These are phyloP conservation scores for Hemileia vastatrix DNA, from an alignment of 1,284 basidiomycete genomes.

Conservation along the genomic window DNA sequence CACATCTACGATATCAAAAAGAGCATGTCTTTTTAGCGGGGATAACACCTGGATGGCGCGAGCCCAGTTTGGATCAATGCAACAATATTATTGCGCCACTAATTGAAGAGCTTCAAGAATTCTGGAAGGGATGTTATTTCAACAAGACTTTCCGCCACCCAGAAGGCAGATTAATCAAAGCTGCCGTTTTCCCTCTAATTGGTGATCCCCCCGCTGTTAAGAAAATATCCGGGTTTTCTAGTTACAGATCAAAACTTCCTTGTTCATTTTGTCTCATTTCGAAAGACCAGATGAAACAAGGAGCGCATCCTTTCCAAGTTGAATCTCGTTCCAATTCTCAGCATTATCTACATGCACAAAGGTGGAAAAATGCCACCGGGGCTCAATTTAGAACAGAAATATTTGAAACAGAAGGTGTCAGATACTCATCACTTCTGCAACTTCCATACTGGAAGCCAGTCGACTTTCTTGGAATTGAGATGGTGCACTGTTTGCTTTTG, in stretches of 20 bases:
- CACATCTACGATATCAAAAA: slow-evolving; percentile 35
- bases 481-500: slow-evolving; percentile 11
- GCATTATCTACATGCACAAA: too few relatives aligned
- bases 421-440: slow-evolving; percentile 1
- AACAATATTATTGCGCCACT: slow-evolving; percentile 41
- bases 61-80: slow-evolving; percentile 27
- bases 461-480: slow-evolving; percentile 7
- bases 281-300: too few relatives aligned
- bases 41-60: slow-evolving; percentile 39
- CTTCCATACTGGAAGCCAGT: slow-evolving; percentile 11
- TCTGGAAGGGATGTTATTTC: slow-evolving; percentile 31
- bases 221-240: background rate
- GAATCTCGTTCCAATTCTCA: too few relatives aligned
- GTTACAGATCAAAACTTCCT: background rate
- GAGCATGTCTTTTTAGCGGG: slow-evolving; percentile 47
- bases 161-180: background rate
- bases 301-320: too few relatives aligned
- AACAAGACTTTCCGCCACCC: slow-evolving; percentile 7
- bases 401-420: slow-evolving; percentile 3
- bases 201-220: slow-evolving; percentile 5
- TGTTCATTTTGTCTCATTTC: slow-evolving; percentile 9
- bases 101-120: slow-evolving; percentile 36
- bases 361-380: too few relatives aligned
- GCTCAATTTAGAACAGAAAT: background rate
- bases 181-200: background rate